Conservation (phyloP, 768 basidiomycete species). For the Boletus huronensis region DNA sequence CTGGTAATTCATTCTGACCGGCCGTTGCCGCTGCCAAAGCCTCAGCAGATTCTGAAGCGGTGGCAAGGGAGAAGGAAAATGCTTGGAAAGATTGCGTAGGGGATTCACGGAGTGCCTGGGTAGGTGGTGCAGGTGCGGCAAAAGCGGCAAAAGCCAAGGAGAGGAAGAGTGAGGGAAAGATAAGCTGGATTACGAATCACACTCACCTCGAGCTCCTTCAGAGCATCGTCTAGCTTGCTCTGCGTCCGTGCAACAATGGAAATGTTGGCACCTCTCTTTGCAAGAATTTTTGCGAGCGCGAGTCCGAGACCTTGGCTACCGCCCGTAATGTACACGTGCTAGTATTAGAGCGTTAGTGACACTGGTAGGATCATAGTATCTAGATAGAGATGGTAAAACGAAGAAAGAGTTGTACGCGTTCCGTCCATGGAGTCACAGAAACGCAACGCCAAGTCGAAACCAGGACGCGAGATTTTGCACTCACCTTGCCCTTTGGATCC, state of each 20-base stretch:
- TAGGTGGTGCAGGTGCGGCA: not conserved
- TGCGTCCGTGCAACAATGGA: conserved; percentile 82
- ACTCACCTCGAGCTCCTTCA: conserved; percentile 63
- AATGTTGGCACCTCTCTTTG: conserved; percentile 70
- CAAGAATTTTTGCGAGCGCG: conserved; percentile 63
- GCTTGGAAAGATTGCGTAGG: conserved; percentile 59
- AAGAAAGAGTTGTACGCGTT: not conserved
- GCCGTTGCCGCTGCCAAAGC: conserved; percentile 62
- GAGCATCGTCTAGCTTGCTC: conserved; percentile 55
- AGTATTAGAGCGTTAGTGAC: not conserved
- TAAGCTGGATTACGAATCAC: too few relatives aligned
- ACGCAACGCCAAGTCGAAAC: not conserved
- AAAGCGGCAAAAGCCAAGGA: too few relatives aligned
- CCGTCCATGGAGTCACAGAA: not conserved
- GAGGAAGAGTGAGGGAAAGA: not conserved
- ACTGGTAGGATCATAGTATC: not conserved
- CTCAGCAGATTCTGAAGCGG: conserved; percentile 47
- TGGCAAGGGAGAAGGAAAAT: conserved; percentile 64
- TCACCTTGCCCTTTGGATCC: conserved; percentile 47
- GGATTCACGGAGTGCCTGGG: conserved; percentile 48
- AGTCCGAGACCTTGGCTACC: conserved; percentile 81
- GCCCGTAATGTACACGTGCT: conserved; percentile 88
- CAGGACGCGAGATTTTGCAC: not conserved
- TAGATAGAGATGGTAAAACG: not conserved
- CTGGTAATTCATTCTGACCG: conserved; percentile 60